Percentiles rank a stretch among this genome's conserved stretches.
phyloP scores from a whole-genome alignment of 805 yeast genomes.

The Schwanniomyces sp. region DNA sequence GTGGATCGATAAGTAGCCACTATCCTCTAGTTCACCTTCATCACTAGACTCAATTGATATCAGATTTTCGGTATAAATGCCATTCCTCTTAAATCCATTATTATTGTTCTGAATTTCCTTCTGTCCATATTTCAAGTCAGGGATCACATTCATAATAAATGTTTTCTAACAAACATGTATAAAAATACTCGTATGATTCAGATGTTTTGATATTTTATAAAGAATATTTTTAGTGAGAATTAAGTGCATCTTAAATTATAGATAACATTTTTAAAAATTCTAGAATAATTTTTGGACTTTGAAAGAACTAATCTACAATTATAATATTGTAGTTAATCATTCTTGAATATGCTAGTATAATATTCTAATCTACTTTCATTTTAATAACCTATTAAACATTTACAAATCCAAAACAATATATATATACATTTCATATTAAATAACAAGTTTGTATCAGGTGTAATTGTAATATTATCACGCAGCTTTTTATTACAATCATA shows the following conservation, averaged over 20 bases:
- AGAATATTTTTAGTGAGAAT: not conserved
- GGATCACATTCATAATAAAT: not conserved
- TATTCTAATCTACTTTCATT: not conserved
- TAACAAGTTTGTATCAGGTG: no score
- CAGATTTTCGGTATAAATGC: slow-evolving; percentile 14
- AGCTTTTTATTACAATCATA: no score
- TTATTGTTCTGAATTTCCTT: not conserved
- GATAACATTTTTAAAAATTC: no score
- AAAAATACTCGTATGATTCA: not conserved
- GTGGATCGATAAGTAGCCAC: slow-evolving; percentile 4
- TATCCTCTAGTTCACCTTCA: slow-evolving; percentile 9
- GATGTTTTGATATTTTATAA: not conserved
- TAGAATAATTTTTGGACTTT: no score
- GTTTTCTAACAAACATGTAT: not conserved
- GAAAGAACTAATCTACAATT: no score
- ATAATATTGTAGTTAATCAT: no score
- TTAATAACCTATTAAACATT: not conserved
- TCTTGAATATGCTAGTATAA: no score
- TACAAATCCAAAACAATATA: no score
- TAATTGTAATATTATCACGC: no score
- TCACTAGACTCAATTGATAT: slow-evolving; percentile 18
- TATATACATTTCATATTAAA: no score
- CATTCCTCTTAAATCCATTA: not conserved
- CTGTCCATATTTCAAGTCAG: not conserved
- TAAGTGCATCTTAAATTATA: not conserved